Evolutionary conservation across 2,329 filamentous ascomycete genomes (phyloP).

Genomic region (Fusarium continuum): DNA sequence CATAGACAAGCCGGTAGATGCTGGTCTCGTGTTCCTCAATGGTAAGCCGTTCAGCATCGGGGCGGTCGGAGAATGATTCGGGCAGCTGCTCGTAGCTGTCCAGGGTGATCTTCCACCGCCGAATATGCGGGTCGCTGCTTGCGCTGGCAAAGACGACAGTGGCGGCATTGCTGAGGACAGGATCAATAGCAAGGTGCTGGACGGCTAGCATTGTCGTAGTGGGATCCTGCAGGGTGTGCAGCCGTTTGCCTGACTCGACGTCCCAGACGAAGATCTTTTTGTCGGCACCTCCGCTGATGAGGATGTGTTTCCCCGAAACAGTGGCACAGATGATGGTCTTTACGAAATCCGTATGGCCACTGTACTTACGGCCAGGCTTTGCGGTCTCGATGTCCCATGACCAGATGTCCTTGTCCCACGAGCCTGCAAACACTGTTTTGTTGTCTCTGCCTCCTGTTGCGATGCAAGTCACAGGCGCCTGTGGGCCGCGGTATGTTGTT

Average conservation of each 20-base stretch:
- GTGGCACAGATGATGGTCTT: constrained; percentile 76
- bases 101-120: constrained; percentile 74
- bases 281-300: constrained; percentile 81
- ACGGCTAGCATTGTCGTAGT: constrained; percentile 77
- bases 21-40: constrained; percentile 90
- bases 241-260: constrained; percentile 68
- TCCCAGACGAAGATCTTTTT: constrained; percentile 89
- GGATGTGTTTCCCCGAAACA: constrained; percentile 67
- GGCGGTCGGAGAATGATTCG: constrained; percentile 54
- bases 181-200: constrained; percentile 81
- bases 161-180: constrained; percentile 61
- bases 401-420: constrained; percentile 94
- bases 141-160: constrained; percentile 76
- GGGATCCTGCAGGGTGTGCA: constrained; percentile 83
- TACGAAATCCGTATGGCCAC: constrained; percentile 90
- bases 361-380: constrained; percentile 66
- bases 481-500: constrained; percentile 73
- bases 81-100: constrained; percentile 63
- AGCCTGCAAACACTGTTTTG: constrained; percentile 80
- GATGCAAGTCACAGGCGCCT: constrained; percentile 81
- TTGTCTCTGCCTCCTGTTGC: constrained; percentile 68
- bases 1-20: constrained; percentile 83
- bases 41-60: constrained; percentile 56
- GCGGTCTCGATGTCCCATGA: constrained; percentile 76
- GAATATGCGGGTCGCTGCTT: constrained; percentile 81